These are phyloP conservation scores for Vanilla planifolia DNA, from an alignment of 106 monocot species.

Conservation along the genomic window DNA sequence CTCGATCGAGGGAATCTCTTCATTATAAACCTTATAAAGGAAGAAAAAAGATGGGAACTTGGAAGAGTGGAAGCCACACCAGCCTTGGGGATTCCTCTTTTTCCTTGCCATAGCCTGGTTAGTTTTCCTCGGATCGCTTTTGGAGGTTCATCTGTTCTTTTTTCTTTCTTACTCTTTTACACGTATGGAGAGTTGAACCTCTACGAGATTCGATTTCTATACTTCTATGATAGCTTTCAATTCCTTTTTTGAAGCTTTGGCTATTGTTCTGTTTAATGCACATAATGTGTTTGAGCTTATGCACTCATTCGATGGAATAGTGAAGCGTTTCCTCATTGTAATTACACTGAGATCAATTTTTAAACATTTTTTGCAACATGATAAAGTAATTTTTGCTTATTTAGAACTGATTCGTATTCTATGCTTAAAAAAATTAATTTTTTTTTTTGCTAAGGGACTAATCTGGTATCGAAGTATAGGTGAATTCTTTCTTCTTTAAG, in stretches of 20 bases:
- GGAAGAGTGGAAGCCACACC: not conserved
- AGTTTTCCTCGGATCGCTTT: not conserved
- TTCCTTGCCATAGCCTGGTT: conserved; percentile 1
- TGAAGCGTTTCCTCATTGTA: not conserved
- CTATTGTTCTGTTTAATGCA: not conserved
- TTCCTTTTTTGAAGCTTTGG: not conserved
- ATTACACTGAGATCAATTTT: not conserved
- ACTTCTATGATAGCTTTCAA: not conserved
- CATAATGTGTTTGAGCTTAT: conserved; percentile 1
- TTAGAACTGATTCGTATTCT: not conserved
- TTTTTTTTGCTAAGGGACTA: not conserved
- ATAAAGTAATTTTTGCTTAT: too few species aligned
- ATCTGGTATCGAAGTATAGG: not conserved
- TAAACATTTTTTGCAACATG: not conserved
- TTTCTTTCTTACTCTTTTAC: not conserved
- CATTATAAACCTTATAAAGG: conserved; percentile 3
- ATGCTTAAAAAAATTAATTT: not conserved
- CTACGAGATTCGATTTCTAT: not conserved
- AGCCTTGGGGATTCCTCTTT: not conserved
- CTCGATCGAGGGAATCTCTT: conserved; percentile 2
- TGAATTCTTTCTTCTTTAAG: not conserved
- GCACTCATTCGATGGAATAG: not conserved
- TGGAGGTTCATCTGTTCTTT: not conserved
- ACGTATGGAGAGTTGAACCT: too few species aligned
- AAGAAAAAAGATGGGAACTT: not conserved